Conservation (phyloP, 2,329 filamentous ascomycete genomes). For the Aspergillus spinulosporus region DNA sequence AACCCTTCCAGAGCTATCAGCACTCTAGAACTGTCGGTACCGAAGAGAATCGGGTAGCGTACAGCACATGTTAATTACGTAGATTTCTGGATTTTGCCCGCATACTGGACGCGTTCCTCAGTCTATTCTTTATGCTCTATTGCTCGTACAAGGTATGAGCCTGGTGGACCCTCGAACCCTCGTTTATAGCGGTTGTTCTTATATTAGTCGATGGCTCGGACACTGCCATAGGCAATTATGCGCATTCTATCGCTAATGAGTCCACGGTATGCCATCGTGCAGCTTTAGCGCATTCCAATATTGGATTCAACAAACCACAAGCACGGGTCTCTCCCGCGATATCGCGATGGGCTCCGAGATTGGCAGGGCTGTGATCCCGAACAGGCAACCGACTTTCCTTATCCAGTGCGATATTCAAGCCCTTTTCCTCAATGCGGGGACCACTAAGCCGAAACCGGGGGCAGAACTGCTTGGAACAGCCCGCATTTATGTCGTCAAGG, state of each 20-base stretch:
- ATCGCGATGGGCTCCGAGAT: background rate
- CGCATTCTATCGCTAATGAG: no score
- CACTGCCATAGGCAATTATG: background rate
- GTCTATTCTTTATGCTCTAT: background rate
- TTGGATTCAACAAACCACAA: background rate
- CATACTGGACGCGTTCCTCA: background rate
- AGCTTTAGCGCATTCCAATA: background rate
- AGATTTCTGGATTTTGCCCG: background rate
- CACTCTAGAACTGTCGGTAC: no score
- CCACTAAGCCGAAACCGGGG: constrained; percentile 14
- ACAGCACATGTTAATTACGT: background rate
- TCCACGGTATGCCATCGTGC: background rate
- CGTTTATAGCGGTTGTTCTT: background rate
- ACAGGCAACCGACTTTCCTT: constrained; percentile 7
- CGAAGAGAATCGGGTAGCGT: no score
- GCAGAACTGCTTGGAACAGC: background rate
- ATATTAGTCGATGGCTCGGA: background rate
- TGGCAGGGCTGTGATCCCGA: constrained; percentile 1
- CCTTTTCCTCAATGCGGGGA: constrained; percentile 17
- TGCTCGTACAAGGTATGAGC: background rate
- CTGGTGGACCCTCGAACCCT: background rate
- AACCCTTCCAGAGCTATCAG: no score
- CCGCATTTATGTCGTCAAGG: constrained; percentile 2
- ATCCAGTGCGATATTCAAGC: background rate
- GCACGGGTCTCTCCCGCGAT: background rate